Base-by-base conservation (phyloP, 441 rosid species). In the Syzygium malaccense region DNA sequence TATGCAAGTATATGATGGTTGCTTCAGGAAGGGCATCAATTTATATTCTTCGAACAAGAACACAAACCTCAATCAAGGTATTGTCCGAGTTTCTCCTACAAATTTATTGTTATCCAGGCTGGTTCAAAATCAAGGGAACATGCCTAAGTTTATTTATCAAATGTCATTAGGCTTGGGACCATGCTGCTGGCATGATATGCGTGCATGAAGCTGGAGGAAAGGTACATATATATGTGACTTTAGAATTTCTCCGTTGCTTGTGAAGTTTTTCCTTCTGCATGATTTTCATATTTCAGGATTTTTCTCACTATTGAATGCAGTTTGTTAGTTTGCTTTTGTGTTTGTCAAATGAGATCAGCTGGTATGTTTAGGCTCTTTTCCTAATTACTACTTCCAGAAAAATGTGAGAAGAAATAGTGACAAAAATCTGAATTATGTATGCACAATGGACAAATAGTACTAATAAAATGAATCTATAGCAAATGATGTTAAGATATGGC, bases 161-260 rank as follows among this genome's bases (percentile, higher is more conserved):
- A 51, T n/a, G 26, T 88, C 58, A 33, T 92, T 90, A 98, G 99
- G 93, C 94, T 80, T 98, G 98, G 99, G 98, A 98, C 94, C 99
- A 96, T 94, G 99, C 97, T 92, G 97, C 94, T 90, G 99, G 99
- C 68, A 90, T 94, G 87, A 93, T 96, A 90, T 98, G 99, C 23
- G 97, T 95, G 86, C 94, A 89, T 89, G 99, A 98, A 93, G 98
- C 99, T 3, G 98, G 98, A 87, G 99, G 99, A 90, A 96, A 93
- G 99, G 99, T 97, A 88, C 26, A 89, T 83, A 17, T 26, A 88
- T 6, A 28, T 9, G 25, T 14, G 20, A 75, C 87, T 86, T 86
- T 56, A 71, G 85, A 23, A 62, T 55, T 85, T 79, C 56, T 79
- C 71, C 85, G 14, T 33, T 17, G 19, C 41, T 11, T 64, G 26